These are phyloP conservation scores for Tulasnella sp. DNA, from an alignment of 768 basidiomycete genomes.

Conservation along the genomic window DNA sequence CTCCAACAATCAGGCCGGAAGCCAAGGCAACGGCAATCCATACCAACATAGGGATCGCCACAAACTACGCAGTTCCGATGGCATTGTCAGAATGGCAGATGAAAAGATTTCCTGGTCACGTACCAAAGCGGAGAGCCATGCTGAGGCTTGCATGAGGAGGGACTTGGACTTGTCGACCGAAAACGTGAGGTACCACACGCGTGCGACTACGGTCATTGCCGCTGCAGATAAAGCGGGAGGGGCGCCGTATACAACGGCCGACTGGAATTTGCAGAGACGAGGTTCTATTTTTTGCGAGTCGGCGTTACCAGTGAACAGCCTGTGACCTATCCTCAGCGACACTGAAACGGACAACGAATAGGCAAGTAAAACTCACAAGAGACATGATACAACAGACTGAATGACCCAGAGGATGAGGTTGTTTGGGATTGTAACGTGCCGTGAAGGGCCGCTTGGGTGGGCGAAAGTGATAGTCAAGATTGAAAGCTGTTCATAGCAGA, in stretches of 20 bases:
- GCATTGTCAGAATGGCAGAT: neutral
- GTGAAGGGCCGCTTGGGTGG: neutral
- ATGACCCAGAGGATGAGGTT: conserved; percentile 1
- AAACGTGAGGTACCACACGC: conserved; percentile 15
- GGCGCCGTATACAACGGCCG: neutral
- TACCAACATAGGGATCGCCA: neutral
- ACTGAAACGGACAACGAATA: neutral
- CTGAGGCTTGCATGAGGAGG: neutral
- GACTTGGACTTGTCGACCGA: neutral
- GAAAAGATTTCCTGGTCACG: neutral
- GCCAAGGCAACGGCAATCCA: conserved; percentile 1
- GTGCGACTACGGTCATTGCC: neutral
- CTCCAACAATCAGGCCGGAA: neutral
- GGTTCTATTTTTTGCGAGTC: neutral
- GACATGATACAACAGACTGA: neutral
- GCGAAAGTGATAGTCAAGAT: conserved; percentile 10
- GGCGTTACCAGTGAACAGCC: conserved; percentile 4
- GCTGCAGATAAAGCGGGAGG: conserved; percentile 7
- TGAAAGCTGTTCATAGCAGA: conserved; percentile 2
- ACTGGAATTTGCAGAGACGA: conserved; percentile 1
- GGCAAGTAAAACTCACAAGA: neutral
- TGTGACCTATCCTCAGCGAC: neutral
- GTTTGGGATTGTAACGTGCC: conserved; percentile 11
- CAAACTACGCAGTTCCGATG: neutral
- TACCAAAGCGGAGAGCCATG: neutral